Base-by-base conservation (phyloP, 1,139 yeast genomes). In the Blastobotrys ciferrii region DNA sequence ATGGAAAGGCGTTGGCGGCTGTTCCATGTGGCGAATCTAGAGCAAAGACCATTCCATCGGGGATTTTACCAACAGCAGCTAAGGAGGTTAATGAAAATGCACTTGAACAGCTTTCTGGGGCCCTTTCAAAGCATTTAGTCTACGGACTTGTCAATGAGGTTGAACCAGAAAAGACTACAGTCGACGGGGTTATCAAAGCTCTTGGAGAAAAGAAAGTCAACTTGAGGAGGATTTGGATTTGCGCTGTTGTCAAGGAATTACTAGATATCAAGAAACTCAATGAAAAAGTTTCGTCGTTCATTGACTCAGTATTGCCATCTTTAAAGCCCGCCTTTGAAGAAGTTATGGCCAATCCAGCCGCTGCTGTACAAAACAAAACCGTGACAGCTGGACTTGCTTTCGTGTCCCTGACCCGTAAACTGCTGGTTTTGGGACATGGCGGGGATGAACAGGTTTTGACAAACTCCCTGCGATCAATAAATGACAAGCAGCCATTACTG, bases 71-170 rank as follows among this genome's bases (percentile, higher is more conserved):
- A 1, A 67, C 81, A 14, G 72, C 84, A 6, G 57, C 77, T 1
- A 89, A 87, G 59, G 98, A 91, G 60, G 78, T 81, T 47, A 87
- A 88, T 57, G 98, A 92, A 62, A 38, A 58, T 1, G 80, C 87
- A 0, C 71, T 88, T 44, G 55, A 69, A 1, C 69, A 72, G 4
- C 70, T 81, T 53, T 69, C 84, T n/a, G 65, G 68, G n/a, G 72
- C 81, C 0, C 77, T 78, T 53, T 73, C 76, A 44, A 57, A 58
- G 20, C 82, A 77, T 56, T 69, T 74, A 33, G 63, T 72, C 20
- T 56, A 49, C 48, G 48, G 43, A 35, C 56, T 59, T 13, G 43
- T 43, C 25, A 54, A 49, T n/a, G 46, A 43, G 20, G 42, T 47
- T 30, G 46, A 42, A 3, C 47, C 48, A 2, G 61, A 58, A 11